A percentile compares a stretch with the other conserved stretches of the same genome.
Evolutionary conservation across 176 grass and related monocot species (phyloP).

Genomic region (Aegilops umbellulata): DNA sequence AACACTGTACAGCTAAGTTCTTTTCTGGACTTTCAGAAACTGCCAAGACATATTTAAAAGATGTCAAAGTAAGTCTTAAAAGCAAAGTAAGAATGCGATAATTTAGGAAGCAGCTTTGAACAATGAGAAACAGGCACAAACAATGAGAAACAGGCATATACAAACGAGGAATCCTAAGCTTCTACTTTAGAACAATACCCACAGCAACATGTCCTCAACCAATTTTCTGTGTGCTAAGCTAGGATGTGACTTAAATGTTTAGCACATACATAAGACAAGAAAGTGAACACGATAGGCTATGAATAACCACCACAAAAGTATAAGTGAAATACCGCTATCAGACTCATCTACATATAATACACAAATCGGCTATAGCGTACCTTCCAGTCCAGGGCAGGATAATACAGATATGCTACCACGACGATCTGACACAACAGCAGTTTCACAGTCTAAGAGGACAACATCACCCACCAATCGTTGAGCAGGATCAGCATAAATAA

Average conservation of each 20-base stretch:
- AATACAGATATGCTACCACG: constrained; percentile 90
- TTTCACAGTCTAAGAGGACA: constrained; percentile 76
- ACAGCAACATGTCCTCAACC: background rate
- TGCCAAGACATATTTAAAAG: constrained; percentile 44
- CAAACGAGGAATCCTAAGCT: background rate
- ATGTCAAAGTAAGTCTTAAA: background rate
- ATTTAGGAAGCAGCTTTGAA: background rate
- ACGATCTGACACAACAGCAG: constrained; percentile 90
- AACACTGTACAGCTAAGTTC: constrained; percentile 80
- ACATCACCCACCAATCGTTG: constrained; percentile 92
- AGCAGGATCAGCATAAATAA: constrained; percentile 78
- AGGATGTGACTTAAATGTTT: background rate
- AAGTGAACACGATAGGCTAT: background rate
- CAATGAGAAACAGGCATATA: background rate
- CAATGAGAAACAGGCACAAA: background rate
- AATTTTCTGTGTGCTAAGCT: background rate
- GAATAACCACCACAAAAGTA: background rate
- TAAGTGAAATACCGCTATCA: background rate
- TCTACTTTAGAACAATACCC: background rate
- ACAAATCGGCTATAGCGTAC: constrained; percentile 25
- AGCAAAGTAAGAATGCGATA: background rate
- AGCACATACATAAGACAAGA: background rate
- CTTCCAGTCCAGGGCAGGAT: constrained; percentile 78
- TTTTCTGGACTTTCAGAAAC: constrained; percentile 89
- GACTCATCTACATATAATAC: constrained; percentile 3